A percentile compares a stretch with the other conserved stretches of the same genome.
Evolutionary conservation across 805 yeast species (phyloP).

Genomic region (Candida maesae): DNA sequence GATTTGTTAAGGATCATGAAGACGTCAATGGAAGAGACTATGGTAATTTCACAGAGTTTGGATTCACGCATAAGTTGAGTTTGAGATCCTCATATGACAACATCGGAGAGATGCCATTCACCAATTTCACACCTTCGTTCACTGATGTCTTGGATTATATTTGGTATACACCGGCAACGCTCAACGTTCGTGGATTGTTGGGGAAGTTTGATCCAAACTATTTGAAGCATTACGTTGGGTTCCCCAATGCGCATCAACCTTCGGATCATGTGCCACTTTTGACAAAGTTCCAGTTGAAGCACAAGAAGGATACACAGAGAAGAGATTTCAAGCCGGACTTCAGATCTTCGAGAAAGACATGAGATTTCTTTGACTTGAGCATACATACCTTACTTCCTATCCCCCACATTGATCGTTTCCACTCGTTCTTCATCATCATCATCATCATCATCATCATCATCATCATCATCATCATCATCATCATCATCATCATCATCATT

Average conservation of each 20-base stretch:
- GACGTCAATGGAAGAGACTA: constrained; percentile 87
- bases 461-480: neutral
- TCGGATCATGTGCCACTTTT: constrained; percentile 92
- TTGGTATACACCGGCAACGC: constrained; percentile 84
- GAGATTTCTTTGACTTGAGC: constrained; percentile 4
- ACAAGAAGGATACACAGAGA: constrained; percentile 32
- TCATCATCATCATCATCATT: neutral
- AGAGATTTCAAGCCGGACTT: constrained; percentile 24
- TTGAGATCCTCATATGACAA: constrained; percentile 81
- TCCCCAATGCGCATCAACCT: constrained; percentile 92
- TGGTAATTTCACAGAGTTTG: constrained; percentile 87
- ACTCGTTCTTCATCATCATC: too few species aligned
- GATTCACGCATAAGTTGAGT: constrained; percentile 76
- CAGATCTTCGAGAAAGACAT: constrained; percentile 30
- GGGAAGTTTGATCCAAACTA: constrained; percentile 84
- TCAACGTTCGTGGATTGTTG: constrained; percentile 79
- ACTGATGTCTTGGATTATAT: constrained; percentile 92
- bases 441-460: too few species aligned
- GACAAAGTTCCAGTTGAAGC: constrained; percentile 48
- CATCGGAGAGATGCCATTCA: constrained; percentile 88
- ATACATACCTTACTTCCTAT: neutral
- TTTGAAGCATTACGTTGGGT: constrained; percentile 73
- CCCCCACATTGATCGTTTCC: too few species aligned
- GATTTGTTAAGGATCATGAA: constrained; percentile 69
- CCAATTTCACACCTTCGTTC: constrained; percentile 91